Evolutionary conservation across 1,284 basidiomycete genomes (phyloP), one percentile per base, ranked within the genome.

Genomic region (Mycena sp.): DNA sequence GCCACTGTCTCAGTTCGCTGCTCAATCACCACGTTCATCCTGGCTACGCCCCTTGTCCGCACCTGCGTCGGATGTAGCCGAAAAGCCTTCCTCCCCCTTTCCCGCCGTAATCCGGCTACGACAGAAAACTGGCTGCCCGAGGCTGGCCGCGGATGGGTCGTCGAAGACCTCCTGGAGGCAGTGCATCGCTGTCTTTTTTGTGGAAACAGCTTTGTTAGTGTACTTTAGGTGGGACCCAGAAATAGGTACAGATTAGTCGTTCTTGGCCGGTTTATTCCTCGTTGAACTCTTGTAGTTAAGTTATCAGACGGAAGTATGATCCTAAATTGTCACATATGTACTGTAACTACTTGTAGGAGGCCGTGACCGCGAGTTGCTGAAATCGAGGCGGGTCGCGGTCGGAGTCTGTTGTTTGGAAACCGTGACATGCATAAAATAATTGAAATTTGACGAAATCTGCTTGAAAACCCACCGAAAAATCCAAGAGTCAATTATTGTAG

Each of bases 61-160:
- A 91, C 89, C 11, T 92, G 90, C 73, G 77, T 89, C 40, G 87
- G 88, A 40, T 92, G 90, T 71, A 82, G 83, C 68, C 81, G 90
- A 55, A 92, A 92, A 73, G 88, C 90, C 11, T 84, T 91, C 68
- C 77, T 89, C 10, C 83, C 88, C 14, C 41, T 50, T 3, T 57
- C 61, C 19, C 59, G 54, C 48, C 48, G 48, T 19, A 55, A 51
- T 10, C 23, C 37, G 9, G 68, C 73, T 21, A 60, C 60, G 29
- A 69, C 65, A 55, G 52, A 51, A 32, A 76, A 67, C 48, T 79
- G 78, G 76, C 72, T 87, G 6, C 84, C 85, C 10, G 63, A 70
- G n/a, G 77, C 80, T 17, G 84, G 83, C 19, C 78, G 77, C 45
- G 85, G 87, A 57, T 89, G 88, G 88, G 73, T 90, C 26, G 87